phyloP scores from a whole-genome alignment of 306 rosid genomes.

The Prinsepia uniflora region DNA sequence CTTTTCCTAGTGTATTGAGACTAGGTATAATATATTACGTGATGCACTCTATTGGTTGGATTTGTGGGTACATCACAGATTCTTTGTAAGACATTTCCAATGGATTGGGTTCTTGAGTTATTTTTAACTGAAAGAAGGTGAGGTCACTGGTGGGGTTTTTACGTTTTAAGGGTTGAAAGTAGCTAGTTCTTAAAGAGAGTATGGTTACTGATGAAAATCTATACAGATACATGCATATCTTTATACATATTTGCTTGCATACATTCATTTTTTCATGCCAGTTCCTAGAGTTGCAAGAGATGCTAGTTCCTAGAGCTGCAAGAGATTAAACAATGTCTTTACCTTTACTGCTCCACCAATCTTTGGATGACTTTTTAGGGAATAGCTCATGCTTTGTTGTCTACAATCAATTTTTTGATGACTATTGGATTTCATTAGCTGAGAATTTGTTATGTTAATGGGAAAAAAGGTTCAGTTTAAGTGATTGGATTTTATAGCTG shows the following conservation, averaged over 20 bases:
- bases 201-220: neutral
- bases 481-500: neutral
- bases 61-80: neutral
- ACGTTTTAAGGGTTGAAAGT: neutral
- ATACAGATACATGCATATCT: neutral
- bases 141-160: neutral
- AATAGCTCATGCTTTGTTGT: neutral
- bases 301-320: neutral
- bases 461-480: neutral
- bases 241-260: no score
- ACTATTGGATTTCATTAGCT: neutral
- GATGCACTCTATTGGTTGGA: neutral
- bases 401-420: neutral
- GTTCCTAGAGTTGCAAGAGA: neutral
- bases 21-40: neutral
- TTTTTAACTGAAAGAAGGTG: neutral
- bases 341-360: neutral
- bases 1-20: neutral
- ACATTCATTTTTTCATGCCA: no score
- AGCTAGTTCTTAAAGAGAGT: neutral
- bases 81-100: neutral
- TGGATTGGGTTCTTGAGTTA: neutral
- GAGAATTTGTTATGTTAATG: neutral
- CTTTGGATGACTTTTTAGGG: neutral
- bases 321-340: neutral